These are phyloP conservation scores for Saccharomyces pastorianus DNA, from an alignment of 1,139 yeast species.

Conservation along the genomic window DNA sequence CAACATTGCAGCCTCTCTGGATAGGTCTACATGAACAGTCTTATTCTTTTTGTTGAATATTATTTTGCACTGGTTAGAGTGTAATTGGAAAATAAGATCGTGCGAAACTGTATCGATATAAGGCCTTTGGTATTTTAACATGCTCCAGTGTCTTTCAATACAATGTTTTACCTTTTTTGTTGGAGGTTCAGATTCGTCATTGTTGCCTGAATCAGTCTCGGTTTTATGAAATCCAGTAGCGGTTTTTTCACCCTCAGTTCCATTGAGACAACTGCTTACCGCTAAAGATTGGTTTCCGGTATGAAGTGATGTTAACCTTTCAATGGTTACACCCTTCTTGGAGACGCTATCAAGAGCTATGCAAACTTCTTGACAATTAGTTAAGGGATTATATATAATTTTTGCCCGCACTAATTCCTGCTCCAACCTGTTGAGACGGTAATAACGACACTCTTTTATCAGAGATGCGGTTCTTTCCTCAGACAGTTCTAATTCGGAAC, in stretches of 20 bases:
- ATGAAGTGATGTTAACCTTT: background rate
- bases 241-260: background rate
- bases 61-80: slow-evolving; percentile 25
- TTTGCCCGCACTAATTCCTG: slow-evolving; percentile 50
- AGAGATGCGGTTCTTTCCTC: slow-evolving; percentile 45
- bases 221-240: background rate
- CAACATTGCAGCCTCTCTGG: slow-evolving; percentile 27
- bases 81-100: slow-evolving; percentile 51
- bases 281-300: background rate
- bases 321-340: slow-evolving; percentile 32
- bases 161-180: slow-evolving; percentile 7
- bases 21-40: slow-evolving; percentile 27
- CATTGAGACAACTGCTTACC: background rate
- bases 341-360: slow-evolving; percentile 42
- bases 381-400: slow-evolving; percentile 44
- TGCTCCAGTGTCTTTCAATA: slow-evolving; percentile 18
- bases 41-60: slow-evolving; percentile 27
- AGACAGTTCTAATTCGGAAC: slow-evolving; percentile 45
- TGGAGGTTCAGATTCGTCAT: slow-evolving; percentile 3
- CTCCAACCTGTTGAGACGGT: slow-evolving; percentile 62
- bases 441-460: slow-evolving; percentile 62
- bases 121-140: slow-evolving; percentile 47
- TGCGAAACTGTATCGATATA: slow-evolving; percentile 44
- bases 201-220: background rate
- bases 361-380: slow-evolving; percentile 45